These are phyloP conservation scores for Wickerhamiella azymoides DNA, from an alignment of 805 yeast species.

Conservation along the genomic window DNA sequence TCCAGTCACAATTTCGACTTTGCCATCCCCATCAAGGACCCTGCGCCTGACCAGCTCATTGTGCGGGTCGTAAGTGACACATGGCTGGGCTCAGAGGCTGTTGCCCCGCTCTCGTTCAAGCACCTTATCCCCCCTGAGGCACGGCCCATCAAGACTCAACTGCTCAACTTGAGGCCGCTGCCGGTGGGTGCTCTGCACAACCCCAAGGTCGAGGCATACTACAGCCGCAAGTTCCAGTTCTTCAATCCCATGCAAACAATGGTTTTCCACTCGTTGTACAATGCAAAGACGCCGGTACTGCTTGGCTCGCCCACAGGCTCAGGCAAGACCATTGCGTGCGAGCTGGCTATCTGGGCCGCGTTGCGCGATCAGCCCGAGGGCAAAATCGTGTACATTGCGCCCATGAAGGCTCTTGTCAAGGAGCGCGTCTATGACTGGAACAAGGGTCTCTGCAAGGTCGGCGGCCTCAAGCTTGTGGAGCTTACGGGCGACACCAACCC, in stretches of 20 bases:
- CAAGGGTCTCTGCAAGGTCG: constrained; percentile 20
- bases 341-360: constrained; percentile 94
- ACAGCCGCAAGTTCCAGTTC: constrained; percentile 54
- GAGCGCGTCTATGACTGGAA: constrained; percentile 79
- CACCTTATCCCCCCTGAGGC: constrained; percentile 80
- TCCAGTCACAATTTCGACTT: constrained; percentile 65
- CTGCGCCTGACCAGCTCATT: constrained; percentile 78
- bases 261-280: constrained; percentile 82
- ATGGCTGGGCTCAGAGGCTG: constrained; percentile 79
- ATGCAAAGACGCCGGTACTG: constrained; percentile 63
- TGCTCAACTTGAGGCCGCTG: constrained; percentile 70
- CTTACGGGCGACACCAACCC: constrained; percentile 76
- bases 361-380: constrained; percentile 67
- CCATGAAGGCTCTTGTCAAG: constrained; percentile 76
- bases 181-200: constrained; percentile 72
- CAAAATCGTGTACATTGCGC: constrained; percentile 74
- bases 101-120: constrained; percentile 70
- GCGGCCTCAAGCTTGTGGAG: constrained; percentile 42
- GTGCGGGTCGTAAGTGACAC: constrained; percentile 67
- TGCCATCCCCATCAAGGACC: constrained; percentile 82
- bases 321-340: constrained; percentile 96
- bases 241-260: constrained; percentile 98
- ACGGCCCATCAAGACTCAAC: constrained; percentile 70
- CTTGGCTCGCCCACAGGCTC: constrained; percentile 99
- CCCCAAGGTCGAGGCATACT: constrained; percentile 50